Percentiles rank a stretch among this genome's conserved stretches.
Evolutionary conservation across 2,329 filamentous ascomycete species (phyloP).

Genomic region (Diplodia scrobiculata): DNA sequence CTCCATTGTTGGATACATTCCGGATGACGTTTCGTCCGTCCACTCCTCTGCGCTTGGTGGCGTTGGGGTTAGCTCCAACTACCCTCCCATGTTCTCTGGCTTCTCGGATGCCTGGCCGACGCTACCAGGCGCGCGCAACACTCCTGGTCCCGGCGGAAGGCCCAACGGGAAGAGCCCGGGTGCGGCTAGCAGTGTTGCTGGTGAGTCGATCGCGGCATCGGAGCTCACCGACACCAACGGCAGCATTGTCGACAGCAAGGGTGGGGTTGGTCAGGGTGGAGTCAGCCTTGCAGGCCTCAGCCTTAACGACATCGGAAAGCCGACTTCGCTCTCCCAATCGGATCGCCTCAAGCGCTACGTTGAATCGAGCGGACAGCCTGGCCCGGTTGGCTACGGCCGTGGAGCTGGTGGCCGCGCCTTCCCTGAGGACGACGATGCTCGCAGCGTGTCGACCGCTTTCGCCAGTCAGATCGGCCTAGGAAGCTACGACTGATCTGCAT

Average conservation of each 20-base stretch:
- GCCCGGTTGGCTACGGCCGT: constrained; percentile 45
- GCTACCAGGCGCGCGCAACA: constrained; percentile 69
- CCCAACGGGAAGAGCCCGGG: constrained; percentile 42
- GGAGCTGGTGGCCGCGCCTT: constrained; percentile 46
- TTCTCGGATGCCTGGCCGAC: constrained; percentile 91
- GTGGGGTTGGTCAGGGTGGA: constrained; percentile 74
- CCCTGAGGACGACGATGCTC: constrained; percentile 82
- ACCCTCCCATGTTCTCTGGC: constrained; percentile 92
- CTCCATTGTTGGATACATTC: constrained; percentile 92
- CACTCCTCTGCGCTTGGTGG: constrained; percentile 89
- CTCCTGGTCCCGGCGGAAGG: constrained; percentile 65
- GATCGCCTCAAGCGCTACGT: constrained; percentile 95
- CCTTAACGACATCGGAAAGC: constrained; percentile 69
- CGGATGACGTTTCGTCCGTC: constrained; percentile 94
- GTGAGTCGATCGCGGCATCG: constrained; percentile 88
- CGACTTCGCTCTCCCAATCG: constrained; percentile 74
- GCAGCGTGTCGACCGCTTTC: constrained; percentile 94
- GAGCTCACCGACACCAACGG: constrained; percentile 83
- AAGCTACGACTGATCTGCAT: constrained; percentile 59
- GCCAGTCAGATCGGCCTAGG: constrained; percentile 81
- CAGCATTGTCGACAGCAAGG: constrained; percentile 74
- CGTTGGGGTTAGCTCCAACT: constrained; percentile 76
- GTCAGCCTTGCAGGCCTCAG: constrained; percentile 85
- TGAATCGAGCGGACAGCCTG: constrained; percentile 71
- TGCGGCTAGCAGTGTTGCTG: constrained; percentile 76